Evolutionary conservation across 352 stramenopile genomes (phyloP).

Genomic region (Globisporangium nodosum): DNA sequence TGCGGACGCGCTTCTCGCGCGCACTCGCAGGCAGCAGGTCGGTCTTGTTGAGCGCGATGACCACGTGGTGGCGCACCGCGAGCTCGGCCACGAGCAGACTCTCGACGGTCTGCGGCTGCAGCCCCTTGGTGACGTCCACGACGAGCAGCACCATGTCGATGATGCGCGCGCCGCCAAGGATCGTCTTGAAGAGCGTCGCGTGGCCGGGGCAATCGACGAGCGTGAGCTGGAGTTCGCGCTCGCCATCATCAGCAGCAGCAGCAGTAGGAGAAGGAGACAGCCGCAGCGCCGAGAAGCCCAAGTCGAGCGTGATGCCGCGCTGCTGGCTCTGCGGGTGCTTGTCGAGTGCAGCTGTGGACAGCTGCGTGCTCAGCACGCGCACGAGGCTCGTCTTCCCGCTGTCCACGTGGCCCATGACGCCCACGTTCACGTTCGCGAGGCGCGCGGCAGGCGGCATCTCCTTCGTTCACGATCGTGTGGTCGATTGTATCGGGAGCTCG

Average conservation of each 20-base stretch:
- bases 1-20: constrained; percentile 47
- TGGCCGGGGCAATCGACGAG: constrained; percentile 96
- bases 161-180: constrained; percentile 98
- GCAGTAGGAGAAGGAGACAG: constrained; percentile 24
- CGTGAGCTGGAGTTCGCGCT: constrained; percentile 89
- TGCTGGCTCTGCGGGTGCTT: constrained; percentile 96
- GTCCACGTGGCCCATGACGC: constrained; percentile 98
- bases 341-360: constrained; percentile 97
- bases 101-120: constrained; percentile 98
- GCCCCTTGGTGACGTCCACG: constrained; percentile 95
- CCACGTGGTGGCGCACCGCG: constrained; percentile 79
- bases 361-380: constrained; percentile 93
- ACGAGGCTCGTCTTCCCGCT: constrained; percentile 97
- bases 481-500: too few species aligned
- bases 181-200: constrained; percentile 98
- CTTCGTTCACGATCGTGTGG: too few species aligned
- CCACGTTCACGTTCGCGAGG: constrained; percentile 94
- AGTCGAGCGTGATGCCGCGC: constrained; percentile 97
- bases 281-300: constrained; percentile 97
- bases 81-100: constrained; percentile 96
- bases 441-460: not conserved
- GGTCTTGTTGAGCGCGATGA: constrained; percentile 96
- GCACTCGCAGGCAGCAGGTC: constrained; percentile 88
- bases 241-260: not conserved
- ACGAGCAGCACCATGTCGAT: constrained; percentile 98